Conservation (phyloP, 441 rosid genomes). For the Populus hybrid region DNA sequence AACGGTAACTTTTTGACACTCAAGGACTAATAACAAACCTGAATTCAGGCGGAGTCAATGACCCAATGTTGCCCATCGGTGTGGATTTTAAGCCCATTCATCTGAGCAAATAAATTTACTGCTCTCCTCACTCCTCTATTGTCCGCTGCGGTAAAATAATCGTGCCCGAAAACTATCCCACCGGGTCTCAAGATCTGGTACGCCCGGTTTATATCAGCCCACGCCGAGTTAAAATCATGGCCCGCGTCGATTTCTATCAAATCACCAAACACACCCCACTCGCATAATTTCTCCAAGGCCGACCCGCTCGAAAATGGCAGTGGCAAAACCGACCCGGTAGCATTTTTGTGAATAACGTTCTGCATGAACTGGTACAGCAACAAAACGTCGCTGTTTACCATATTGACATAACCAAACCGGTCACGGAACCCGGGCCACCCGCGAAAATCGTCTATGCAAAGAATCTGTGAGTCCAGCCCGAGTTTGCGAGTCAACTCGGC, state of each 20-base stretch:
- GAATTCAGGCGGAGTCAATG: constrained; percentile 27
- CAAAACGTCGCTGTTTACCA: constrained; percentile 58
- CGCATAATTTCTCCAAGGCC: constrained; percentile 49
- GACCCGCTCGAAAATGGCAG: constrained; percentile 63
- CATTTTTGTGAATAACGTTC: constrained; percentile 39
- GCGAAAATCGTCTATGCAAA: constrained; percentile 70
- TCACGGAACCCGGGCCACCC: constrained; percentile 72
- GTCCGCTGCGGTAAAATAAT: constrained; percentile 61
- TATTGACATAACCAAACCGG: constrained; percentile 39
- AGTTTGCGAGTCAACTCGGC: constrained; percentile 51
- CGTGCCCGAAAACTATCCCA: constrained; percentile 63
- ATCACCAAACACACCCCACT: constrained; percentile 67
- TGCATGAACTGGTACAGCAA: constrained; percentile 59
- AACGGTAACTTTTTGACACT: background rate
- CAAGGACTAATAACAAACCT: background rate
- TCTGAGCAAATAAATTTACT: constrained; percentile 54
- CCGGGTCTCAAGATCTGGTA: constrained; percentile 57
- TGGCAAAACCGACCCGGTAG: constrained; percentile 42
- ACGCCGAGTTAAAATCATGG: constrained; percentile 70
- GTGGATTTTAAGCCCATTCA: constrained; percentile 42
- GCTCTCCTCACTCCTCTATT: constrained; percentile 66
- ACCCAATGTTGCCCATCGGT: constrained; percentile 74
- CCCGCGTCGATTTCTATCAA: constrained; percentile 74
- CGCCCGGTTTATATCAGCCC: constrained; percentile 68
- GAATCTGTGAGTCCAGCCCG: constrained; percentile 46